Evolutionary conservation across 768 basidiomycete genomes (phyloP), one percentile per base, ranked within the genome.

Genomic region (Boletus rubroflammeus): DNA sequence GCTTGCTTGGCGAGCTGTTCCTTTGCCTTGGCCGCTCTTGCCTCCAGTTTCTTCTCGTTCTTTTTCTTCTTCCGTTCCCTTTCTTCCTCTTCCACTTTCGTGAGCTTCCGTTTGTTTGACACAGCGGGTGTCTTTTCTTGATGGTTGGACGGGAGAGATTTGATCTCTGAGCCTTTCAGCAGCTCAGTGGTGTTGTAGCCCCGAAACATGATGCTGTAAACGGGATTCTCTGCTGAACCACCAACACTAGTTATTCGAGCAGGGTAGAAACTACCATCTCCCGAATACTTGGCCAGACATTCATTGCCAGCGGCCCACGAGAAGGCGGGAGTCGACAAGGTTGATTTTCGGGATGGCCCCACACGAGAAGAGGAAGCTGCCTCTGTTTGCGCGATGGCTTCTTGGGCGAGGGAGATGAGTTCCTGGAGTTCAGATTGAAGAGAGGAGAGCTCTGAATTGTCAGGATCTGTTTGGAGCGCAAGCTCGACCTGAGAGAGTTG

Each of bases 181-280:
- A 90, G 81, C 72, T 95, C 93, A 26, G 93, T 93, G 28, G 87
- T 88, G 68, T 93, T 90, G 77, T 95, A 95, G 5, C 86, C 89
- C 67, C 90, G 90, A 79, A 93, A 96, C 34, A 93, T 80, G 64
- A 96, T 87, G 69, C 85, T 91, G 76, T 90, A 96, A 54, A 90
- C 86, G 15, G 86, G 81, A 64, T 92, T 89, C 52, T 90, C 88
- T 51, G 81, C 73, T 26, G 90, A 85, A 41, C 93, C 93, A 54
- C 89, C 88, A 48, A 95, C 78, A 44, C 84, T 86, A 19, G 85
- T 88, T 73, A 96, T 90, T 26, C 90, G 84, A 38, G 92, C 93
- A 39, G 93, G 88, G 69, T 95, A 95, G 84, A 88, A 94, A 56
- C 76, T 75, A 40, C 87, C 86, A 70, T 95, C 93, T 36, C 80